Percentiles rank a stretch among this genome's conserved stretches.
Conservation (phyloP, 768 basidiomycete genomes). For the Trametes sanguinea region DNA sequence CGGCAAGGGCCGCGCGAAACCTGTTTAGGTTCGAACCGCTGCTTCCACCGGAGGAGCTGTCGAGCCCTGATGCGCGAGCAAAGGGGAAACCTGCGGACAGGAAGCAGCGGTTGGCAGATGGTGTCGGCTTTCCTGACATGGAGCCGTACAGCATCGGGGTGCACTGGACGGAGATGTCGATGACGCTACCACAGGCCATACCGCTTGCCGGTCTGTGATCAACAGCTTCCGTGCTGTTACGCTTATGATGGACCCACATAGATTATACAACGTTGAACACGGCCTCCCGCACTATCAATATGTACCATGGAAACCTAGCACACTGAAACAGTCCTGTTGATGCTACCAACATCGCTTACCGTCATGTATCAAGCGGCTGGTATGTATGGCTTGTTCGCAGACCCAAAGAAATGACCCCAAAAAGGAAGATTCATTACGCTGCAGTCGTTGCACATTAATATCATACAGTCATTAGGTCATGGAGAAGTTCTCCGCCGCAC, state of each 20-base stretch:
- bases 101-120: constrained; percentile 13
- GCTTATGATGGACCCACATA: no score
- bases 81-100: not conserved
- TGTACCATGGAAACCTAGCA: no score
- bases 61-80: not conserved
- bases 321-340: no score
- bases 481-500: constrained; percentile 4
- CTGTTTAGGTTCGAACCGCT: constrained; percentile 14
- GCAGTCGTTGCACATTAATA: constrained; percentile 9
- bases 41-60: not conserved
- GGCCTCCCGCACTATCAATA: no score
- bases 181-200: constrained; percentile 13
- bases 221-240: no score
- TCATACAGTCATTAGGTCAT: constrained; percentile 4
- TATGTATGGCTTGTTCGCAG: not conserved
- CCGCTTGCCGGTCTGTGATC: constrained; percentile 11
- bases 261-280: no score
- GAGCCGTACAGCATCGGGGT: constrained; percentile 16
- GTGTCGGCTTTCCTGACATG: constrained; percentile 14
- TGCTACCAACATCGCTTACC: no score
- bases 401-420: not conserved
- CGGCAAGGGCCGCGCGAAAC: constrained; percentile 5
- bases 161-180: constrained; percentile 15
- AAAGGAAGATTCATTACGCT: constrained; percentile 9
- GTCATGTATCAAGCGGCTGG: not conserved